Evolutionary conservation across 148 eudicot species (phyloP), one percentile per base, ranked within the genome.

Genomic region (Dianthus caryophyllus): DNA sequence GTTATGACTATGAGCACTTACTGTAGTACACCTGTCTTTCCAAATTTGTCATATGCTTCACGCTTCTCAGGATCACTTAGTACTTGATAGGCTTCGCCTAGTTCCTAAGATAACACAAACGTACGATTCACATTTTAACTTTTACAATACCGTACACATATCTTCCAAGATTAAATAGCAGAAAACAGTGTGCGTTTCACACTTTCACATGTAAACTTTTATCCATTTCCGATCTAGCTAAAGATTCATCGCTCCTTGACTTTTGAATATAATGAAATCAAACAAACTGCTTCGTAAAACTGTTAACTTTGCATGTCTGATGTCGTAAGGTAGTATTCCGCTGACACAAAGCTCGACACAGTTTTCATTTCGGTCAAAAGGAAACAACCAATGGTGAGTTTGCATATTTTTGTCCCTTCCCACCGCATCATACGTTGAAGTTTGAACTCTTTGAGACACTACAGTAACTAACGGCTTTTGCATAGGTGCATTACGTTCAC

Each of bases 31-130:
- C 87, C 98, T 25, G 75, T 71, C 81, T 83, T 93, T 49, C 98
- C 98, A 77, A 76, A 66, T 52, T 77, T 83, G 76, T 93, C 84
- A 83, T 93, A 93, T 61, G 95, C 85, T 64, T 83, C 95, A 67
- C 96, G 98, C 71, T 89, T 87, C 31, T 77, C 80, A 62, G 88
- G 81, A 76, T 93, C 96, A 75, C 98, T 79, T 26, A 93, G 77
- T 26, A 93, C 86, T 74, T 93, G 96, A 78, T 93, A 93, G 61
- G 98, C 98, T 83, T 93, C 98, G 67, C 91, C 98, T 67, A 93
- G 96, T 50, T 79, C 87, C 98, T 93, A 65, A 29, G 33, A 58
- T 57, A 44, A 65, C 53, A 73, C 60, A 71, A 58, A 58, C 47
- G 27, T 48, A 56, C 50, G 49, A 26, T 5, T 51, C 17, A 69